A percentile compares a stretch with the other conserved stretches of the same genome.
phyloP scores from a whole-genome alignment of 768 basidiomycete species.

The Lactifluus subvellereus region DNA sequence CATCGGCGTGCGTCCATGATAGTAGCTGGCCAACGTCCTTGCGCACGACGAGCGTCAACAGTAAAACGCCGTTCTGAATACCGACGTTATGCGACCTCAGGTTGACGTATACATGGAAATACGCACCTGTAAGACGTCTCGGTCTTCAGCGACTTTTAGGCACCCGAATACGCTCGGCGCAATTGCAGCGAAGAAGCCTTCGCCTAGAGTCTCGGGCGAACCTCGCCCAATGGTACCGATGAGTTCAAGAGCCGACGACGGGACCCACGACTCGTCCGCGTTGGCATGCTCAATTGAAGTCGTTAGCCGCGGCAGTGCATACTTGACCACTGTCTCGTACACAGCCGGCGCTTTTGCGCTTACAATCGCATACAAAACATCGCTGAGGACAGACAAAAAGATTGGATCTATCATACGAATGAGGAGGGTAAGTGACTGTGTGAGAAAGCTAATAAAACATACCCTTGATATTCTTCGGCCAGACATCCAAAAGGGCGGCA shows the following conservation, averaged over 20 bases:
- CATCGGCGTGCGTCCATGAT: constrained; percentile 61
- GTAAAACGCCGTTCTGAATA: constrained; percentile 62
- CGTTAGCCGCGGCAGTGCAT: constrained; percentile 68
- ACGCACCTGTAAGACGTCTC: constrained; percentile 72
- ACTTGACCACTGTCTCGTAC: constrained; percentile 66
- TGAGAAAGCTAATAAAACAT: constrained; percentile 12
- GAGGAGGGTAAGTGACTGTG: neutral
- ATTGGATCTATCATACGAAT: constrained; percentile 63
- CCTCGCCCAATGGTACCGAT: constrained; percentile 67
- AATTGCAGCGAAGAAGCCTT: constrained; percentile 71
- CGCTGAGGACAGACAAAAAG: constrained; percentile 34
- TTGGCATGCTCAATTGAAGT: constrained; percentile 54
- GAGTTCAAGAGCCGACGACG: constrained; percentile 78
- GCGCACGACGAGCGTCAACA: constrained; percentile 77
- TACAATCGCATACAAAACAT: constrained; percentile 55
- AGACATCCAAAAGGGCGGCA: constrained; percentile 66
- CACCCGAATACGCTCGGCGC: constrained; percentile 72
- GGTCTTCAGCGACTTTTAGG: constrained; percentile 68
- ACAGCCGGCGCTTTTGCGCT: constrained; percentile 55
- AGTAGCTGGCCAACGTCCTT: constrained; percentile 83
- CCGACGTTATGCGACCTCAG: neutral
- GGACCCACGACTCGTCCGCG: constrained; percentile 64
- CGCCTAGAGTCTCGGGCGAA: constrained; percentile 58
- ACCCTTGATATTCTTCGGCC: constrained; percentile 88
- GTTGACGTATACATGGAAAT: neutral